phyloP scores from a whole-genome alignment of 2,329 filamentous ascomycete genomes.

The Pseudogymnoascus sp. region DNA sequence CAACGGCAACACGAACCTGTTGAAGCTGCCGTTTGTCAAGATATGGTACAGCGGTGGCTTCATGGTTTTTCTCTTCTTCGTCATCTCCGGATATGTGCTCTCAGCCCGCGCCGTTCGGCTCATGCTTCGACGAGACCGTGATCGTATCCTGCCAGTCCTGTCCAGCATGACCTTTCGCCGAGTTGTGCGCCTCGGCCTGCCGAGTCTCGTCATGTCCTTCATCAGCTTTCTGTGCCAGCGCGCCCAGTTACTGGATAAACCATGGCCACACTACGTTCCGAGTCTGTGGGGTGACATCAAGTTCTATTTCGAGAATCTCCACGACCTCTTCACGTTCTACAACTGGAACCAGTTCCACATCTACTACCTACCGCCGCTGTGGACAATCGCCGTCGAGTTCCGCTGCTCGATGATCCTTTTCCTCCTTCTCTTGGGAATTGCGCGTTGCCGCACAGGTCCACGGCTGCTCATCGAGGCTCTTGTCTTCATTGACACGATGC shows the following conservation, averaged over 20 bases:
- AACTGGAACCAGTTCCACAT: slow-evolving; percentile 4
- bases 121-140: slow-evolving; percentile 33
- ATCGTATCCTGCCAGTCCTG: slow-evolving; percentile 33
- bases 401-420: slow-evolving; percentile 31
- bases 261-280: background rate
- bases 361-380: slow-evolving; percentile 30
- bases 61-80: slow-evolving; percentile 45
- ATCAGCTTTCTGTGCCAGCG: slow-evolving; percentile 17
- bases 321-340: background rate
- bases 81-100: slow-evolving; percentile 43
- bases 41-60: slow-evolving; percentile 36
- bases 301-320: slow-evolving; percentile 1
- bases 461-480: background rate
- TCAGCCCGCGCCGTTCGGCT: slow-evolving; percentile 37
- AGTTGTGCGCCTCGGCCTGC: slow-evolving; percentile 39
- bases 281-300: background rate
- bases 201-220: slow-evolving; percentile 37
- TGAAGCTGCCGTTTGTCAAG: slow-evolving; percentile 38
- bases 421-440: slow-evolving; percentile 25
- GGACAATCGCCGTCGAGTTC: slow-evolving; percentile 31
- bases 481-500: background rate
- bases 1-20: slow-evolving; percentile 27
- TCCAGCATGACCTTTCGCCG: slow-evolving; percentile 41
- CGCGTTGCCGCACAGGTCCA: slow-evolving; percentile 13
- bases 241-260: background rate